Base-by-base conservation (phyloP, 495 filamentous ascomycete species). In the Hypoxylon lenormandii region DNA sequence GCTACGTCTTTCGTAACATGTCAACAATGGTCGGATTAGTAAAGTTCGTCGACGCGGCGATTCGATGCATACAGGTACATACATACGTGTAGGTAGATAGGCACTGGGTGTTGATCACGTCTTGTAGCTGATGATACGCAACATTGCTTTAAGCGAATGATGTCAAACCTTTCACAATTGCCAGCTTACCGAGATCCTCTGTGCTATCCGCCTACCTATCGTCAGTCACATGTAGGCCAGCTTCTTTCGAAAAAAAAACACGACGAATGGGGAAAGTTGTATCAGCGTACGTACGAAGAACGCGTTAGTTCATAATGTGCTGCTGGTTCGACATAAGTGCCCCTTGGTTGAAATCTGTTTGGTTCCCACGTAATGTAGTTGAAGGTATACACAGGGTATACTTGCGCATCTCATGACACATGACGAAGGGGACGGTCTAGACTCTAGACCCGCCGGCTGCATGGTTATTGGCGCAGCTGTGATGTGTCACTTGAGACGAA, bases 101-200 rank as follows among this genome's bases (percentile, higher is more conserved):
- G n/a, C n/a, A n/a, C n/a, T 38, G 50, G 43, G 48, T 57, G 10
- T 18, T n/a, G 42, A 58, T 64, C 7, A 49, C 19, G 37, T 56
- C 60, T 50, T 45, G 42, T 51, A 64, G 42, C 18, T 55, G 38
- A 60, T 65, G 46, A 57, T 62, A 70, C 67, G 67, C 62, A 67
- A 72, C 52, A n/a, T 67, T 51, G 40, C 52, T 57, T 40, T 38
- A 65, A 57, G 63, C 61, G 63, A 72, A 60, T 64, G 42, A 67
- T 72, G 69, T 72, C 58, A 67, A 64, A 60, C 69, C 63, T 65
- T 49, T 72, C 60, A 63, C 53, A 54, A 58, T 47, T 56, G 48
- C 33, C 33, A 60, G 56, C 45, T 60, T 50, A 54, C 60, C 54
- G 33, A 49, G 45, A 45, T 16, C 42, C 36, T 26, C 47, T 50